Evolutionary conservation across 768 basidiomycete genomes (phyloP), one percentile per base, ranked within the genome.

Genomic region (Phlebiopsis flavidoalba): DNA sequence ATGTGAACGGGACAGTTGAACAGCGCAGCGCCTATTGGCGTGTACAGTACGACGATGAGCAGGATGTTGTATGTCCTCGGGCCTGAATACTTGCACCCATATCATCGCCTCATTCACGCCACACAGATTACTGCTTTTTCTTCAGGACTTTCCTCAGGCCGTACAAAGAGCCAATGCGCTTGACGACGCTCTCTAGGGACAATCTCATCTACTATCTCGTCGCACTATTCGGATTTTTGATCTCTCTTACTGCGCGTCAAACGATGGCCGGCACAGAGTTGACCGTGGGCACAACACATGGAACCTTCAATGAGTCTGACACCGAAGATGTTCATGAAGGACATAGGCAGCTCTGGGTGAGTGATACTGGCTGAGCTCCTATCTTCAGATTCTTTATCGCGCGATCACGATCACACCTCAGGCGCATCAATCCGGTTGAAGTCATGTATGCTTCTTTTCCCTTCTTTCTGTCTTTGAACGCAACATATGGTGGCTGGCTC

Each of bases 401-500:
- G n/a, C n/a, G n/a, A n/a, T n/a, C n/a, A n/a, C n/a, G n/a, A n/a
- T n/a, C n/a, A n/a, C n/a, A n/a, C n/a, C n/a, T n/a, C n/a, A n/a
- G n/a, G n/a, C n/a, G n/a, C n/a, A n/a, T n/a, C n/a, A 73, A 68
- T 54, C 71, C 74, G 5, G 73, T n/a, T 1, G 74, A 75, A 53
- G 65, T 67, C 1, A 63, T 75, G 21, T 73, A 68, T 54, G 65
- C 72, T 0, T 63, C 71, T 8, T 69, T 70, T 36, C 71, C 74
- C 5, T 59, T 69, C 21, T 69, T n/a, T 51, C 60, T 74, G 0
- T 73, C 70, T 53, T 40, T n/a, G 56, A 75, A 75, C 33, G 69
- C 71, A 1, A 63, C 71, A 4, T 65, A 71, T 43, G 66, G 65
- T 0, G 62, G 65, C n/a, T 64, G 65, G 5, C 60, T 72, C 14